Evolutionary conservation across 2,329 filamentous ascomycete genomes (phyloP), one percentile per base, ranked within the genome.

Genomic region (Pyrenophora teres): DNA sequence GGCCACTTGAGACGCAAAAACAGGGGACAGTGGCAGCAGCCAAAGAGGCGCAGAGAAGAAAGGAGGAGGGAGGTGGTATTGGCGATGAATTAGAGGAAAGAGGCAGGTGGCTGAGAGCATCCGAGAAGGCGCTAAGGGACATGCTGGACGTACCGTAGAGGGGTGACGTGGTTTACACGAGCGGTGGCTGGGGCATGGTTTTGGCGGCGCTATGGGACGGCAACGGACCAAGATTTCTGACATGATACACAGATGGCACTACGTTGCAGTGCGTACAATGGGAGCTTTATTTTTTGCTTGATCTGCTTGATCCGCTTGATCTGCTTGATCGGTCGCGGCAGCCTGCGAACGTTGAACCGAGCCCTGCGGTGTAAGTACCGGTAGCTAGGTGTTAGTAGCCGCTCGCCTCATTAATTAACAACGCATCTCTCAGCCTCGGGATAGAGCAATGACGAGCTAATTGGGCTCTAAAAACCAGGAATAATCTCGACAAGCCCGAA

Each of bases 21-120:
- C 80, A 84, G 54, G 86, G 82, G 42, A 87, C 83, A 56, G 82
- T 82, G 27, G 78, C 83, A 19, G 86, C 87, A 13, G 88, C 88
- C n/a, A 83, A 80, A 60, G 89, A 92, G 64, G 88, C 88, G 10
- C 82, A 81, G 70, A 79, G 84, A 65, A 81, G 87, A 63, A 87
- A 86, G 69, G 87, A 90, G 64, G 71, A 80, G 69, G 67, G 85
- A 7, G 75, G 86, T 6, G 87, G 86, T 5, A 83, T 85, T 36
- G 83, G 84, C 13, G 88, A 91, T 63, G 88, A 92, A 64, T 71
- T 92, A 27, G 89, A 92, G 70, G 87, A 89, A 72, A 81, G 85
- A 62, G 89, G 87, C 5, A 79, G 88, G 59, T 93, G 89, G 89
- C 85, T 86, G 74, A 82, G 84, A 59, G 86, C 86, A 15, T 85